Base-by-base conservation (phyloP, 225 moss, liverwort and hornwort genomes). In the Marchantia polymorpha region DNA sequence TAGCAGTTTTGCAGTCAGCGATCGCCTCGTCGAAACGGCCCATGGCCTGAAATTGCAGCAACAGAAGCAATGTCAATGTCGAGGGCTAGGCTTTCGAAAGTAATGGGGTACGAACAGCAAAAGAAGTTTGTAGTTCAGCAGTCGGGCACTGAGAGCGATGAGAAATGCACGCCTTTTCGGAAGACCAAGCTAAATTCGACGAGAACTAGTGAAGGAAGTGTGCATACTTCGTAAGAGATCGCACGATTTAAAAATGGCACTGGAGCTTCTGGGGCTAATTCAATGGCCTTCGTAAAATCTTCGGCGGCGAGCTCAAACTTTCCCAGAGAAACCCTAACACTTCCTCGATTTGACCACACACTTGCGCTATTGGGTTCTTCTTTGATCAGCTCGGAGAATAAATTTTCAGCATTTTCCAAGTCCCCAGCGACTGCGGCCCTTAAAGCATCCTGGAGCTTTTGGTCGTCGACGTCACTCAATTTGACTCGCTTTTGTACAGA, bases 201-300 rank as follows among this genome's bases (percentile, higher is more conserved):
- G 23, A 58, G 61, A 61, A 61, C 61, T 17, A 52, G 14, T 19
- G 22, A 7, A 39, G 30, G 30, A 67, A 12, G 69, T 19, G 9
- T 48, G 10, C 10, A 84, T 78, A 96, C 96, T 86, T 96, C 96
- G 58, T 92, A 92, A 2, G 94, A 90, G 55, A 96, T 96, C 73
- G 96, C 94, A 11, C 96, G 96, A 81, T 96, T 96, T n/a, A 96
- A 81, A 74, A 92, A 94, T 0, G 96, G 96, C 64, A 96, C 94
- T 0, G 96, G 96, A n/a, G 96, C 96, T 1, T 89, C 80, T 30
- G 96, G 96, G 29, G 96, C 92, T 10, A 96, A 81, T 47, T 89
- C 90, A 72, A 96, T 94, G 55, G 96, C 96, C 69, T 85, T 90
- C 14, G 94, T 86, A 83, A 96, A 96, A 85, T 96, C 96, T 11